These are phyloP conservation scores for Globisporangium abappressorium DNA, from an alignment of 352 stramenopile species.

Conservation along the genomic window DNA sequence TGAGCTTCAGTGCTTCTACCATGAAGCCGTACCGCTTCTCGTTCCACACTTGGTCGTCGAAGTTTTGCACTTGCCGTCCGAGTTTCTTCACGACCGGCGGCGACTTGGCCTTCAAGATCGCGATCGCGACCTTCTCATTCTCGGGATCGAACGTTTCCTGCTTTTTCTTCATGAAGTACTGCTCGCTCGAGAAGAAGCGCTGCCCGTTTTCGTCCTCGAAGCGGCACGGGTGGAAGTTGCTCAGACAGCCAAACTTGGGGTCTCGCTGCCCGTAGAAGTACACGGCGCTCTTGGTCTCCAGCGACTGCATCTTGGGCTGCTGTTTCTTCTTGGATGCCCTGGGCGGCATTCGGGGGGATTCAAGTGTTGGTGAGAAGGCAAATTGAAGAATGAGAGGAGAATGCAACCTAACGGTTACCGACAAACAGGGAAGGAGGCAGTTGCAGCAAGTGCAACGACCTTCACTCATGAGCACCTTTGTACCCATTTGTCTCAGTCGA, in stretches of 20 bases:
- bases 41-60: constrained; percentile 46
- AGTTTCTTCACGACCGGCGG: constrained; percentile 47
- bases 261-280: constrained; percentile 58
- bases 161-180: constrained; percentile 76
- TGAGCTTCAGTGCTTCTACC: constrained; percentile 63
- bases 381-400: constrained; percentile 4
- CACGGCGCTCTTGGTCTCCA: constrained; percentile 35
- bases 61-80: constrained; percentile 49
- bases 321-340: constrained; percentile 1
- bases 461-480: not conserved
- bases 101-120: constrained; percentile 46
- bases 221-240: constrained; percentile 60
- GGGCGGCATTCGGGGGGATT: not conserved
- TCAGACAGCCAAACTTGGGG: constrained; percentile 41
- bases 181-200: constrained; percentile 60
- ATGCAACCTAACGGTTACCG: not conserved
- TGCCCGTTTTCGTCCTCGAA: constrained; percentile 35
- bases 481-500: not conserved
- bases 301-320: constrained; percentile 18
- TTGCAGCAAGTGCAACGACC: not conserved
- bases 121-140: constrained; percentile 36
- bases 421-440: not conserved
- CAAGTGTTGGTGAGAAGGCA: not conserved
- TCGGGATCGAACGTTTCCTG: constrained; percentile 58
- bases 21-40: constrained; percentile 41